Evolutionary conservation across 192 early-diverging fungal genomes (phyloP), one percentile per base, ranked within the genome.

Genomic region (Coemansia umbellata): DNA sequence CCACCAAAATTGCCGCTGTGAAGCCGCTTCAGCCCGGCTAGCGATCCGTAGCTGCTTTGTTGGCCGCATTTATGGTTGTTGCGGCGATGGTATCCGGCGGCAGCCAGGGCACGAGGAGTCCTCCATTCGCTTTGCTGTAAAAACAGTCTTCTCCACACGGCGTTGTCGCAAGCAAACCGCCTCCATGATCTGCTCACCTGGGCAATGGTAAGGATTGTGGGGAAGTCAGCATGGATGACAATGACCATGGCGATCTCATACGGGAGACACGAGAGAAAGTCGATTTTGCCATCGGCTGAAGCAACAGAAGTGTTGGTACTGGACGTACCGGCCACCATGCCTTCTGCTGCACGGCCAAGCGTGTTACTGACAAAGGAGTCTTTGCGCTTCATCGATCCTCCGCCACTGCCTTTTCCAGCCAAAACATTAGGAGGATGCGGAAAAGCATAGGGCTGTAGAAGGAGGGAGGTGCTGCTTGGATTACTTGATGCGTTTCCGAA

Each of bases 231-330:
- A 66, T 81, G 82, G 9, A 79, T 67, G 2, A 91, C 75, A 24
- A 92, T 83, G 18, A 82, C 77, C 24, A 82, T 58, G 3, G 84
- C 85, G 14, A 94, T 74, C 58, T 94, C 91, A 42, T 78, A 78
- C 1, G 91, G 91, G 1, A 94, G 79, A 17, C 54, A 69, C 23
- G 71, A 68, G 1, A 88, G 69, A 53, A 86, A 81, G 57, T 88
- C 86, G 76, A 76, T 33, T 9, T 31, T 40, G 9, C 61, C 66
- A 11, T 65, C 50, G 0, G 36, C 31, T 27, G 55, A 39, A 3
- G 40, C 4, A 10, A 15, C 28, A 0, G 43, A 45, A 3, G 11
- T 27, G 37, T 30, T 24, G 4, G 31, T 14, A 8, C 36, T 10
- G 1, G 47, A 27, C 3, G 35, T 23, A 8, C 39, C 35, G 11